Base-by-base conservation (phyloP, 768 basidiomycete genomes). In the Nidula microcarpa region DNA sequence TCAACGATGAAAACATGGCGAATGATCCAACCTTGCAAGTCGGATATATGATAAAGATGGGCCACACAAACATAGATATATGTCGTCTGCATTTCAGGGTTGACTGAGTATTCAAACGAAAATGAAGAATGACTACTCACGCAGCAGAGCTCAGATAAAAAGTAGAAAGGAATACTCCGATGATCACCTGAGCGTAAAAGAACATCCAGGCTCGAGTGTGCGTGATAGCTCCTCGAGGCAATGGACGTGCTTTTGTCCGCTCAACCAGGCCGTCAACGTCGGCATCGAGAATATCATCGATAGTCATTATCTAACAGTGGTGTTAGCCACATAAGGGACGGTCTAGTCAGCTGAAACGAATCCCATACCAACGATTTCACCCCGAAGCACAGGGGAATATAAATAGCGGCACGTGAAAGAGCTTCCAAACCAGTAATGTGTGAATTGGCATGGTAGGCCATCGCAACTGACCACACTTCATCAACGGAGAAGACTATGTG, bases 11-110 rank as follows among this genome's bases (percentile, higher is more conserved):
- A n/a, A n/a, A 35, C 30, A 18, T 30, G 17, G 39, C 4, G 33
- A 10, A 18, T 9, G n/a, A 47, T n/a, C 46, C 18, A 48, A 65
- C 65, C 61, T 70, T 70, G 61, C 65, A 70, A 6, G 68, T 70
- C 2, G 67, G 68, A 55, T 70, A 70, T 17, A 70, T 61, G 18
- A 70, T 55, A 49, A 64, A 70, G 30, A 70, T 50, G 6, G 68
- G 67, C 65, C 63, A 69, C 4, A 62, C 66, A 13, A 50, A 11
- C 61, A 66, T 63, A 11, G 68, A 65, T 9, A 60, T 32, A 54
- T 59, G 47, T 55, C 66, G 63, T 65, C 60, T 32, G 52, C 57
- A 30, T 30, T 30, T 30, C 23, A 30, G 23, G 23, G 3, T 41
- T 56, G 43, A 60, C 60, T n/a, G 67, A 47, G 32, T 57, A 45